A percentile compares a stretch with the other conserved stretches of the same genome.
Conservation (phyloP, 345 rosid species). For the Crucihimalaya himalaica region DNA sequence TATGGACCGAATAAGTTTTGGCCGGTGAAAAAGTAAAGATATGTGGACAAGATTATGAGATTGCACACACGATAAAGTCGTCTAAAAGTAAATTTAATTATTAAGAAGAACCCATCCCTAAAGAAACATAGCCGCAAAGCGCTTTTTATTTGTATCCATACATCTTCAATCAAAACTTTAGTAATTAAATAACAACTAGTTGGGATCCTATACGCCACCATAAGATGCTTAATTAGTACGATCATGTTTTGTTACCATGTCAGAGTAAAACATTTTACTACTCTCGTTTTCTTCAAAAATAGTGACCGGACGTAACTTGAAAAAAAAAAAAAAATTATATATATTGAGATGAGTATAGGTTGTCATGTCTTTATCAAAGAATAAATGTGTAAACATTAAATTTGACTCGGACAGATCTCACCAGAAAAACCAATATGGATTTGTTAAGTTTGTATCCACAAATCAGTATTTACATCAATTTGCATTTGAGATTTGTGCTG, state of each 20-base stretch:
- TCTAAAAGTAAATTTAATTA: conserved; percentile 6
- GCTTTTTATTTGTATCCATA: conserved; percentile 29
- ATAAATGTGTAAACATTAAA: conserved; percentile 23
- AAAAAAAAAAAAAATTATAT: too few relatives aligned
- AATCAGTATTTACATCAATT: conserved; percentile 11
- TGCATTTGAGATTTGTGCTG: background rate
- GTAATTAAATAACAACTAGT: background rate
- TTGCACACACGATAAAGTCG: conserved; percentile 23
- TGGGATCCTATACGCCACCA: background rate
- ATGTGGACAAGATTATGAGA: conserved; percentile 34
- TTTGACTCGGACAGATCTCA: background rate
- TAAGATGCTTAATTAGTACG: background rate
- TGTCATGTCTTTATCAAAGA: conserved; percentile 4
- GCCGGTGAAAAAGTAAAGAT: conserved; percentile 34
- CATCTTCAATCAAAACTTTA: background rate
- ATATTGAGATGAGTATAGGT: background rate
- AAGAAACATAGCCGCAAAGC: conserved; percentile 32
- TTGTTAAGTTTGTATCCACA: conserved; percentile 14
- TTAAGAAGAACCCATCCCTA: conserved; percentile 7
- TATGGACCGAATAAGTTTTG: conserved; percentile 33
- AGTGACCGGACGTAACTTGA: background rate
- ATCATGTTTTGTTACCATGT: background rate
- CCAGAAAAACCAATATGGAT: conserved; percentile 24
- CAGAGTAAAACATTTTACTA: too few relatives aligned
- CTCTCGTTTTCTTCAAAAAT: too few relatives aligned